phyloP scores from a whole-genome alignment of 2,329 filamentous ascomycete species.

The Scedosporium boydii region DNA sequence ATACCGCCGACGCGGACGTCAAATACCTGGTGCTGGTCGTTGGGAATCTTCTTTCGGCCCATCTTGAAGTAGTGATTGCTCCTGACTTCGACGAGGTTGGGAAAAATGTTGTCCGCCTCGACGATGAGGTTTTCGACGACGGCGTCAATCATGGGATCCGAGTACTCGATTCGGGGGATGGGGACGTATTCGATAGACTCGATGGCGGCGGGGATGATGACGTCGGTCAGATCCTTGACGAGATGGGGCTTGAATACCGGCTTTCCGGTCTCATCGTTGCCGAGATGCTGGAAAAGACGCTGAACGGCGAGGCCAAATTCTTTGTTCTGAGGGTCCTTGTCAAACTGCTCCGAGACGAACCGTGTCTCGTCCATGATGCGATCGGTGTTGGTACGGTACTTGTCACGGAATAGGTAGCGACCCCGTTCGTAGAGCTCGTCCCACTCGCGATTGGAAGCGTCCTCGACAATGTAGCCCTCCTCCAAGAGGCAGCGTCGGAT shows the following conservation, averaged over 20 bases:
- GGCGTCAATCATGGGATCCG: constrained; percentile 73
- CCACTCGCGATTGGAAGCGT: constrained; percentile 72
- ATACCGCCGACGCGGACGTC: constrained; percentile 82
- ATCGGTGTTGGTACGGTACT: constrained; percentile 79
- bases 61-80: constrained; percentile 93
- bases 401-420: constrained; percentile 75
- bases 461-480: constrained; percentile 84
- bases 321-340: constrained; percentile 78
- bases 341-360: constrained; percentile 82
- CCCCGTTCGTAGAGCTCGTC: constrained; percentile 77
- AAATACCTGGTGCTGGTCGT: constrained; percentile 68
- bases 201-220: constrained; percentile 75
- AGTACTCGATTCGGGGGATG: constrained; percentile 88
- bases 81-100: constrained; percentile 79
- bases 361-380: constrained; percentile 82
- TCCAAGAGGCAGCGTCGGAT: constrained; percentile 77
- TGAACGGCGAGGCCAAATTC: constrained; percentile 65
- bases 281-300: constrained; percentile 82
- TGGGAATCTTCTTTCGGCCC: constrained; percentile 80
- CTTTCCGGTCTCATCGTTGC: constrained; percentile 77
- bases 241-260: constrained; percentile 86
- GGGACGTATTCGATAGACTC: constrained; percentile 85
- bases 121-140: constrained; percentile 91
- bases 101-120: constrained; percentile 93
- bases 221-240: constrained; percentile 75